Evolutionary conservation across 768 basidiomycete species (phyloP).

Genomic region (Tulasnella sp.): DNA sequence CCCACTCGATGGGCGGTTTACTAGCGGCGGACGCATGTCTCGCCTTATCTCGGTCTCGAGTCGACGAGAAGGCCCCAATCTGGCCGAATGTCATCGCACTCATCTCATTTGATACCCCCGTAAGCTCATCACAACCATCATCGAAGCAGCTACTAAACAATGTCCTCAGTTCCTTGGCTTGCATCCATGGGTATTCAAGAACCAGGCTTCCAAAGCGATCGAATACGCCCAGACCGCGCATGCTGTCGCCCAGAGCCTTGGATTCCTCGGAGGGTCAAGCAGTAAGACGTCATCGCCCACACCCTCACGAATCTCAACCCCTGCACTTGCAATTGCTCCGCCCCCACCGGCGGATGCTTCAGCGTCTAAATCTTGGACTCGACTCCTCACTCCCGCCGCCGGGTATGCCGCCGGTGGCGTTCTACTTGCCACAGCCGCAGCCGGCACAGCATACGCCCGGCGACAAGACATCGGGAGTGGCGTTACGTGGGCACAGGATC

Average conservation of each 20-base stretch:
- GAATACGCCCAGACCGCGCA: slow-evolving; percentile 58
- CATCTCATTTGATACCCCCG: slow-evolving; percentile 85
- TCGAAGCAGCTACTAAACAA: too few species aligned
- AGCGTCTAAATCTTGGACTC: neutral
- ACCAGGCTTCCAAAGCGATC: slow-evolving; percentile 62
- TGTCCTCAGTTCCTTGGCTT: slow-evolving; percentile 87
- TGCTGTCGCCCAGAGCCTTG: slow-evolving; percentile 43
- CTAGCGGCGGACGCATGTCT: slow-evolving; percentile 75
- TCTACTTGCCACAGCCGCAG: slow-evolving; percentile 69
- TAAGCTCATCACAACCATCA: slow-evolving; percentile 30
- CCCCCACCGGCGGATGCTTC: neutral
- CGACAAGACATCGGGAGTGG: slow-evolving; percentile 62
- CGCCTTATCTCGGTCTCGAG: slow-evolving; percentile 57
- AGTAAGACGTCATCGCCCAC: neutral
- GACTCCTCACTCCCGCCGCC: slow-evolving; percentile 27
- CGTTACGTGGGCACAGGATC: slow-evolving; percentile 70
- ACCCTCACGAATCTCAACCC: neutral
- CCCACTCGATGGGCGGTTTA: slow-evolving; percentile 92
- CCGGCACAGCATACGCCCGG: slow-evolving; percentile 73
- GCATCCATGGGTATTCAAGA: slow-evolving; percentile 77
- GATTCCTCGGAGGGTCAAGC: slow-evolving; percentile 41
- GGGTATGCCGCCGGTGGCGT: slow-evolving; percentile 59
- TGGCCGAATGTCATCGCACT: slow-evolving; percentile 86
- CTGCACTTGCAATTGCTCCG: neutral
- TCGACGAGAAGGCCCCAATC: slow-evolving; percentile 52